phyloP scores from a whole-genome alignment of 768 basidiomycete species.

The Boletus rex-veris region DNA sequence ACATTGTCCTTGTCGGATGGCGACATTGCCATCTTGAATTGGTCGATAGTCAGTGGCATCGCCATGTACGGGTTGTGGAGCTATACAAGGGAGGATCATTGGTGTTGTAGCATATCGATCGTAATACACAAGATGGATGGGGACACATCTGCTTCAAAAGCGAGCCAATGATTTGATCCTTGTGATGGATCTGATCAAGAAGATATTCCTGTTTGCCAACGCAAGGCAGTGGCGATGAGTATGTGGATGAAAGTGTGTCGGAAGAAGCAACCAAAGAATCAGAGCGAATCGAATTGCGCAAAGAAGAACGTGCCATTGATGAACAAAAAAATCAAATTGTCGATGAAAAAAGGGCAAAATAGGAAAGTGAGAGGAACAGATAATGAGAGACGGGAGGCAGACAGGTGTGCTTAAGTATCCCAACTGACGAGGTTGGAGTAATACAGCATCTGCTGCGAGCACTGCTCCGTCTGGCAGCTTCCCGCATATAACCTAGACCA shows the following conservation, averaged over 20 bases:
- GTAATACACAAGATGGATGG: too few species aligned
- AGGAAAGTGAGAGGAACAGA: background rate
- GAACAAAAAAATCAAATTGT: background rate
- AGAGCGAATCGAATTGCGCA: slow-evolving; percentile 16
- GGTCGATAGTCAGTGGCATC: too few species aligned
- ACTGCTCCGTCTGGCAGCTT: slow-evolving; percentile 5
- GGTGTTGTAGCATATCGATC: too few species aligned
- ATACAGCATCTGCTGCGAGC: slow-evolving; percentile 14
- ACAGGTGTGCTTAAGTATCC: slow-evolving; percentile 19
- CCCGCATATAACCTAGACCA: slow-evolving; percentile 13
- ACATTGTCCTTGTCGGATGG: too few species aligned
- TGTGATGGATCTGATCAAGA: too few species aligned
- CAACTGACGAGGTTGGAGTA: background rate
- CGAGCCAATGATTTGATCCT: too few species aligned
- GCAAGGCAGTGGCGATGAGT: background rate
- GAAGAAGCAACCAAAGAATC: slow-evolving; percentile 14
- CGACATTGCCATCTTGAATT: too few species aligned
- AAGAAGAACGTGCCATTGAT: slow-evolving; percentile 18
- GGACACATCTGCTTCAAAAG: too few species aligned
- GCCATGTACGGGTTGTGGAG: too few species aligned
- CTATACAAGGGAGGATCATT: too few species aligned
- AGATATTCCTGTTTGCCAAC: too few species aligned
- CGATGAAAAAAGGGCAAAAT: background rate
- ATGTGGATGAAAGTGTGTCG: too few species aligned
- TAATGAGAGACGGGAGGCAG: background rate